Base-by-base conservation (phyloP, 345 rosid species). In the Populus pruinosa region DNA sequence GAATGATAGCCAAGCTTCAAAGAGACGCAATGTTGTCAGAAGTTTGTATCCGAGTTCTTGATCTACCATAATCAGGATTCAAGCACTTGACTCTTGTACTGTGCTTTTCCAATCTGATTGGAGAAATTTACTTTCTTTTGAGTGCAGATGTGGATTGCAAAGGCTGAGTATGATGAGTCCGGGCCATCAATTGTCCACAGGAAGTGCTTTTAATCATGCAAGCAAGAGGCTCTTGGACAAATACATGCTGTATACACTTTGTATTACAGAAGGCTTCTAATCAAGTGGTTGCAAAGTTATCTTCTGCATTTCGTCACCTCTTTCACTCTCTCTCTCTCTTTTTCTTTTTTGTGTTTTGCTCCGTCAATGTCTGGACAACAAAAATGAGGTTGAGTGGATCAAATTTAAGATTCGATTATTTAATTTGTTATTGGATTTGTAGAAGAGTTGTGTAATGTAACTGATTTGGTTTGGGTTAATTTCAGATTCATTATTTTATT, bases 131-230 rank as follows among this genome's bases (percentile, higher is more conserved):
- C 27, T 70, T 67, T n/a, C 5, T 67, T 74, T 71, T 29, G 79
- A 53, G 79, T 86, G 91, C 88, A 89, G 91, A 89, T 89, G 93
- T 88, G 93, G 91, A 89, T 87, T 73, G 84, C 91, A 29, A 89
- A 89, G 89, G 91, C 93, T 6, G 93, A 89, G 61, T 88, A 88
- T 63, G 91, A 89, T 55, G 93, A 89, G 75, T 86, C 91, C 0
- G 93, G 93, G 50, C 91, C 93, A 73, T 85, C 91, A 50, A 88
- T 89, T 81, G 91, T 89, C 63, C 93, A 89, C 85, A 87, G 93
- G 87, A 89, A 89, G 84, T 89, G 93, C 87, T 89, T 89, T 83
- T 89, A 82, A 83, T 67, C 67, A 36, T 44, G 66, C 69, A 68
- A 74, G 74, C 67, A 69, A 70, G 47, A 74, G 69, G 56, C 55